These are phyloP conservation scores for Populus tomentosa DNA, from an alignment of 441 rosid genomes.

Conservation along the genomic window DNA sequence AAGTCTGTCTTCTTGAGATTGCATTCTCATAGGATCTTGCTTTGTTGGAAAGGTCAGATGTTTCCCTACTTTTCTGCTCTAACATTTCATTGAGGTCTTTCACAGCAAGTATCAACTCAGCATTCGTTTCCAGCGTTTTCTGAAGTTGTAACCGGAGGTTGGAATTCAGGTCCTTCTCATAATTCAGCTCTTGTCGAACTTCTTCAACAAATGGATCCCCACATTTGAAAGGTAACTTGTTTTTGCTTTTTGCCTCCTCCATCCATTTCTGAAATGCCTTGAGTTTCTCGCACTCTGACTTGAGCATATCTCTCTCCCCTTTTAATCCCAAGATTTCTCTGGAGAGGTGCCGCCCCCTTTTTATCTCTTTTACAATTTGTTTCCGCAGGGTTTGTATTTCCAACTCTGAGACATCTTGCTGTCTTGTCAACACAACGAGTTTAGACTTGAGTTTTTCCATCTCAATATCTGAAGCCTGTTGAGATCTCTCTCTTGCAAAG, in stretches of 20 bases:
- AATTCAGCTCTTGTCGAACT: constrained; percentile 57
- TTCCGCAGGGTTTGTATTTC: constrained; percentile 85
- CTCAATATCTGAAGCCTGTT: constrained; percentile 42
- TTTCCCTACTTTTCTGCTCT: constrained; percentile 44
- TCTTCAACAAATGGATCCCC: constrained; percentile 64
- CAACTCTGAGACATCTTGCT: constrained; percentile 65
- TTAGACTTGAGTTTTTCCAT: constrained; percentile 68
- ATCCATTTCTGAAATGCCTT: constrained; percentile 40
- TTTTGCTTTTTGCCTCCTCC: constrained; percentile 40
- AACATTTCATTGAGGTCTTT: constrained; percentile 70
- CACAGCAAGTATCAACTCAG: constrained; percentile 74
- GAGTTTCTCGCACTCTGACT: constrained; percentile 44
- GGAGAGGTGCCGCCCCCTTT: constrained; percentile 74
- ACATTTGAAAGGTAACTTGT: constrained; percentile 42
- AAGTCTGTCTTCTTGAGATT: constrained; percentile 37
- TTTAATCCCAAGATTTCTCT: constrained; percentile 57
- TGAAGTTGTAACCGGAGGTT: constrained; percentile 68
- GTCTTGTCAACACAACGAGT: constrained; percentile 54
- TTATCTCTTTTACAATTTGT: constrained; percentile 87
- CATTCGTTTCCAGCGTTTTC: constrained; percentile 74
- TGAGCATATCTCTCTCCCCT: constrained; percentile 58
- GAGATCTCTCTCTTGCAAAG: constrained; percentile 34
- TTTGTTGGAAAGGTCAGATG: constrained; percentile 27
- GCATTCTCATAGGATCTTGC: constrained; percentile 28
- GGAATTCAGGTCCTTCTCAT: constrained; percentile 69